These are phyloP conservation scores for Trichoderma koningiopsis DNA, from an alignment of 2,329 filamentous ascomycete genomes.

Conservation along the genomic window DNA sequence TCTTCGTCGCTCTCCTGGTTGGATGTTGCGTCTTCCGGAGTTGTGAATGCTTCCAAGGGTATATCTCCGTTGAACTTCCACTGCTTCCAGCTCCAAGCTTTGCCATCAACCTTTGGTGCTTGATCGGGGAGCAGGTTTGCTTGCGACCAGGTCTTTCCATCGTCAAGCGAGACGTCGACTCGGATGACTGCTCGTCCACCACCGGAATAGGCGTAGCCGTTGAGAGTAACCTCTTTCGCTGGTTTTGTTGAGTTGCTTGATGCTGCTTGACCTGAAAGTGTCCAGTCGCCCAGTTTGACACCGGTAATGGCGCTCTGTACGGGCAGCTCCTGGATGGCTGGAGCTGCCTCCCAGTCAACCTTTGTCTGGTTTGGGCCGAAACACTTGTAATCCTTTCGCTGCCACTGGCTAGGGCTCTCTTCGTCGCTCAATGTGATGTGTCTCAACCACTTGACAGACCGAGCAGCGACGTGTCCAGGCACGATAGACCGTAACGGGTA, in stretches of 20 bases:
- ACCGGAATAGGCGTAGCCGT: conserved; percentile 69
- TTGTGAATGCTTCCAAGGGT: conserved; percentile 39
- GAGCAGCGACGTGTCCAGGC: conserved; percentile 66
- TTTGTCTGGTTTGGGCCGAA: conserved; percentile 65
- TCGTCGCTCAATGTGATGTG: conserved; percentile 66
- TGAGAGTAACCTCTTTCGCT: conserved; percentile 44
- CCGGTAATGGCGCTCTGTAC: conserved; percentile 67
- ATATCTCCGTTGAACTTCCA: conserved; percentile 60
- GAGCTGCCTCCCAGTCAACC: conserved; percentile 64
- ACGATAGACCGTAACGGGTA: conserved; percentile 65
- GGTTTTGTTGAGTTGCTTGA: conserved; percentile 6
- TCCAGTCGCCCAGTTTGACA: conserved; percentile 47
- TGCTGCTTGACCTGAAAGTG: background rate
- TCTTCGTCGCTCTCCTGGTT: conserved; percentile 15
- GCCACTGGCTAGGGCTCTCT: conserved; percentile 67
- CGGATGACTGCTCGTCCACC: conserved; percentile 66
- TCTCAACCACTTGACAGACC: conserved; percentile 70
- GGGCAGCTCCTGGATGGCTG: conserved; percentile 68
- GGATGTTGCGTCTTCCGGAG: conserved; percentile 16
- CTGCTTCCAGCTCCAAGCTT: conserved; percentile 64
- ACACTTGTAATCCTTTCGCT: conserved; percentile 68
- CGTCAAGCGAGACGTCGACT: conserved; percentile 68
- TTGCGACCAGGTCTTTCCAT: conserved; percentile 65
- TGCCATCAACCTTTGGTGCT: conserved; percentile 44
- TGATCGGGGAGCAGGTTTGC: conserved; percentile 59